A percentile compares a stretch with the other conserved stretches of the same genome.
Evolutionary conservation across 768 basidiomycete species (phyloP).

Genomic region (Austroboletus eburneus): DNA sequence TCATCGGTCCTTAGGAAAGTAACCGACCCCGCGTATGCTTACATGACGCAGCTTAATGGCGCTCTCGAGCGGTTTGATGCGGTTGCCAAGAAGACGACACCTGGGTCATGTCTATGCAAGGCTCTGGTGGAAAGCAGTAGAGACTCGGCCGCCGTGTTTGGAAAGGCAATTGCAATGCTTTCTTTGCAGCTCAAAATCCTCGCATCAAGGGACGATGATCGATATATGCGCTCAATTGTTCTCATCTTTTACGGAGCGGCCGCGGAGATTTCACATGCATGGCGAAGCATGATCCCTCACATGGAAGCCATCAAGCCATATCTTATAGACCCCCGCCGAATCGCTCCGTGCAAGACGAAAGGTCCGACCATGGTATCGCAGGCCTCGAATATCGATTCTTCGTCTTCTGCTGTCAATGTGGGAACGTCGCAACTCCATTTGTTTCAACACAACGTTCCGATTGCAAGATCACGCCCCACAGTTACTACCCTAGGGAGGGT

Average conservation of each 20-base stretch:
- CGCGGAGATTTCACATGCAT: constrained; percentile 82
- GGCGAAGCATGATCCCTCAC: constrained; percentile 73
- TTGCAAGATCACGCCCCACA: constrained; percentile 28
- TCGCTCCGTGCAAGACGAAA: constrained; percentile 30
- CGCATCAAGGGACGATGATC: constrained; percentile 70
- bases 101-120: constrained; percentile 69
- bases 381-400: constrained; percentile 17
- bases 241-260: constrained; percentile 86
- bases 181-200: constrained; percentile 77
- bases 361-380: constrained; percentile 26
- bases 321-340: constrained; percentile 43
- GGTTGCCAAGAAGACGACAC: constrained; percentile 62
- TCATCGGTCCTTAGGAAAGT: constrained; percentile 79
- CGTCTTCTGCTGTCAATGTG: constrained; percentile 25
- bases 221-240: constrained; percentile 83
- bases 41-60: constrained; percentile 80
- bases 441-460: constrained; percentile 22
- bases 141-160: constrained; percentile 78
- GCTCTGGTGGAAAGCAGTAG: constrained; percentile 78
- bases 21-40: constrained; percentile 76
- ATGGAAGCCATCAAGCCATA: constrained; percentile 66
- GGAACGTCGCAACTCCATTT: constrained; percentile 21
- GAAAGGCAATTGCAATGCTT: constrained; percentile 84
- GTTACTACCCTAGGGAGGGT: constrained; percentile 35
- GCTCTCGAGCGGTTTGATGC: constrained; percentile 90